Conservation (phyloP, 163 green algal species). For the Volvox carteri region DNA sequence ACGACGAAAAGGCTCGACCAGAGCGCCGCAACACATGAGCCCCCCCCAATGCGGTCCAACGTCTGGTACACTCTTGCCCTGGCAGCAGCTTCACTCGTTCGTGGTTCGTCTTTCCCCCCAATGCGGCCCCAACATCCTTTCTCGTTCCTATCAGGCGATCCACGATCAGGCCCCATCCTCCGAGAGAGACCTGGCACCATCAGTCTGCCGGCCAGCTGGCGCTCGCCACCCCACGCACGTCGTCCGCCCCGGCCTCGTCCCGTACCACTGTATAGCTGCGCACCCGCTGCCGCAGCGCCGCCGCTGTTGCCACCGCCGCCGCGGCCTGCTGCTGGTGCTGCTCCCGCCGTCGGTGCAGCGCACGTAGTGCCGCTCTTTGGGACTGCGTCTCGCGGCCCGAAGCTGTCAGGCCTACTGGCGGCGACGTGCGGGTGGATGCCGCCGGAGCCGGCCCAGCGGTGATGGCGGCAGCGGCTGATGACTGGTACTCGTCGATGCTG, state of each 20-base stretch:
- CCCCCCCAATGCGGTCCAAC: no score
- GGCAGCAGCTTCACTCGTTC: no score
- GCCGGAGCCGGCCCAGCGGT: neutral
- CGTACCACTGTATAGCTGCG: constrained; percentile 53
- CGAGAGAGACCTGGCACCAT: no score
- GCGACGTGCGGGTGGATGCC: neutral
- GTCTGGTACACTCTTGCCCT: no score
- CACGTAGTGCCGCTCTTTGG: constrained; percentile 35
- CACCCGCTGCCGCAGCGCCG: constrained; percentile 44
- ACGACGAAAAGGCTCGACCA: no score
- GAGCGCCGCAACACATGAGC: no score
- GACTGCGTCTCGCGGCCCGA: constrained; percentile 49
- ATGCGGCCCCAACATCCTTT: no score
- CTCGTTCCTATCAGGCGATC: no score
- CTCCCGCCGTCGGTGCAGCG: constrained; percentile 48
- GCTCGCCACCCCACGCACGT: neutral
- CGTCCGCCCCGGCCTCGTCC: constrained; percentile 6
- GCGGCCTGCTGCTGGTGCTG: constrained; percentile 37
- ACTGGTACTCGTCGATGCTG: neutral
- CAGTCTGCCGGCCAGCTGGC: neutral
- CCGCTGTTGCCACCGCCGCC: neutral
- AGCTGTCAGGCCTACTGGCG: neutral
- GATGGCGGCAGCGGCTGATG: neutral
- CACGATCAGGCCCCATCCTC: no score
- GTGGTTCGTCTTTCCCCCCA: no score